phyloP scores from a whole-genome alignment of 345 rosid genomes.

The Citrus unshiu region DNA sequence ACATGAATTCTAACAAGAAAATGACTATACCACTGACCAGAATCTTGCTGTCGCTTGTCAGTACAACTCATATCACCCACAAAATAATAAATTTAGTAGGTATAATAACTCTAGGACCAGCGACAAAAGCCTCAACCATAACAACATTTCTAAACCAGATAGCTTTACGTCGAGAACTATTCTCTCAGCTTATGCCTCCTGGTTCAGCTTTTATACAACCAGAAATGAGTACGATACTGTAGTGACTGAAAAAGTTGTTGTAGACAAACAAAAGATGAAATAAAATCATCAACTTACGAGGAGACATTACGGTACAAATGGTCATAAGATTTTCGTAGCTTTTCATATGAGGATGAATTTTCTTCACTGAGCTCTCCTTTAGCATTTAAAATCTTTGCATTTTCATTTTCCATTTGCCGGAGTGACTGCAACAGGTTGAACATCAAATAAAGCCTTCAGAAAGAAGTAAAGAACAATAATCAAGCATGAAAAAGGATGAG shows the following conservation, averaged over 20 bases:
- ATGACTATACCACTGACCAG: neutral
- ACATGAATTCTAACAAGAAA: neutral
- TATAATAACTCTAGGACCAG: neutral
- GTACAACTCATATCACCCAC: neutral
- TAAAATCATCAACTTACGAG: constrained; percentile 57
- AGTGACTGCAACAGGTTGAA: constrained; percentile 51
- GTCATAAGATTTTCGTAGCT: constrained; percentile 92
- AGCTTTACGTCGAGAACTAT: neutral
- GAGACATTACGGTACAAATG: constrained; percentile 84
- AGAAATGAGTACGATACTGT: neutral
- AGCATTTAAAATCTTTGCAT: constrained; percentile 83
- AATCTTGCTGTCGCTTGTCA: neutral
- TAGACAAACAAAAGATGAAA: constrained; percentile 12
- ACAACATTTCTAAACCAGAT: neutral
- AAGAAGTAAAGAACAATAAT: neutral
- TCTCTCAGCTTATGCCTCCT: neutral
- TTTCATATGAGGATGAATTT: constrained; percentile 82
- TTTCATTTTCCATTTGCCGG: constrained; percentile 96
- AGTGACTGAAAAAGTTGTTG: constrained; percentile 3
- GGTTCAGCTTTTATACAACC: neutral
- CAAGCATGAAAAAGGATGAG: neutral
- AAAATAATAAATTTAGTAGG: neutral
- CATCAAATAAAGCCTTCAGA: neutral
- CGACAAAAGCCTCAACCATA: neutral
- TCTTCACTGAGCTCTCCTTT: constrained; percentile 99